These are phyloP conservation scores for Sporothrix variecibatus DNA, from an alignment of 2,329 filamentous ascomycete species.

Conservation along the genomic window DNA sequence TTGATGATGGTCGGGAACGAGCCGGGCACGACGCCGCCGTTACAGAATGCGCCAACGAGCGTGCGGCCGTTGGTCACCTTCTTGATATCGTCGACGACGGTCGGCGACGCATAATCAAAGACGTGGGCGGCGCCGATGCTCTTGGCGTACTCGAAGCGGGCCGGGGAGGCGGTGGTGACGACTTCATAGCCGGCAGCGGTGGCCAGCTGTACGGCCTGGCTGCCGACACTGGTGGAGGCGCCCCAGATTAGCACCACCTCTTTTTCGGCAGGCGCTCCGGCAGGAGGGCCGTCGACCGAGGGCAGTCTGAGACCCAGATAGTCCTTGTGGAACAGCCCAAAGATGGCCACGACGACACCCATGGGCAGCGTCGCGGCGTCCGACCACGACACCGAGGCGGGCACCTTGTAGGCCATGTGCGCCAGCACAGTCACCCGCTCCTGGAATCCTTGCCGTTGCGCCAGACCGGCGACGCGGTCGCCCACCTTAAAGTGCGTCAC, in stretches of 20 bases:
- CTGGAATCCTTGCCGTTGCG: background rate
- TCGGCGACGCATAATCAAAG: background rate
- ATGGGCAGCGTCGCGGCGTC: constrained; percentile 1
- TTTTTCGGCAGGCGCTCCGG: background rate
- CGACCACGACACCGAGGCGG: background rate
- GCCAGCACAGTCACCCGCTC: background rate
- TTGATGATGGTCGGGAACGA: background rate
- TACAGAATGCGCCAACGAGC: background rate
- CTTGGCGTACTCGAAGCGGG: background rate
- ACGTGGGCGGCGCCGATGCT: background rate
- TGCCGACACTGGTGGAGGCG: constrained; percentile 22
- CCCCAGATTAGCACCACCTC: constrained; percentile 26
- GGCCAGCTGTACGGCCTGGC: constrained; percentile 22
- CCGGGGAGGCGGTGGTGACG: constrained; percentile 11
- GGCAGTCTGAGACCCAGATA: background rate
- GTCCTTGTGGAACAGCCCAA: constrained; percentile 9
- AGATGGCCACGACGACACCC: constrained; percentile 11
- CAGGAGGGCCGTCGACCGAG: background rate
- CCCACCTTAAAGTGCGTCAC: background rate
- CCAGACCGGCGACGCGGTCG: constrained; percentile 7
- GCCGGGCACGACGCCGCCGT: background rate
- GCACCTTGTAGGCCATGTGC: background rate
- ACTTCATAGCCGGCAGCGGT: constrained; percentile 20
- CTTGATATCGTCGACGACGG: background rate
- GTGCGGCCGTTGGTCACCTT: background rate